Percentiles rank a stretch among this genome's conserved stretches.
Evolutionary conservation across 768 basidiomycete species (phyloP).

Genomic region (Xerocomellus intermedius): DNA sequence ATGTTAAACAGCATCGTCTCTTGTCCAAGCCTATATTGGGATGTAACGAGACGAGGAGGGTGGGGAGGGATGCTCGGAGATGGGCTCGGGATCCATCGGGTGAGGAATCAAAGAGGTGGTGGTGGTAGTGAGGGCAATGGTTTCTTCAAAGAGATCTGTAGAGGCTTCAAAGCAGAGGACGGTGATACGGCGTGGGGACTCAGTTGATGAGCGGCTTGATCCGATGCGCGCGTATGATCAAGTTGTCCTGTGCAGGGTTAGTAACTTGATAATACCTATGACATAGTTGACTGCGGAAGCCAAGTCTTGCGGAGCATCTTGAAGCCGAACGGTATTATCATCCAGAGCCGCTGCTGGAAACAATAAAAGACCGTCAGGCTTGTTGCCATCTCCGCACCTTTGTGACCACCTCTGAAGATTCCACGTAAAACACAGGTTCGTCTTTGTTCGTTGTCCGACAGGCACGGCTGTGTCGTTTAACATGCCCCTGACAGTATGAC

Average conservation of each 20-base stretch:
- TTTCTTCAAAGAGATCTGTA: conserved; percentile 54
- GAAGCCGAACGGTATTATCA: neutral
- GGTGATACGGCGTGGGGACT: conserved; percentile 30
- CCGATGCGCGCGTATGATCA: too few species aligned
- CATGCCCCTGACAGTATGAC: conserved; percentile 13
- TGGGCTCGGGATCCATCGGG: conserved; percentile 19
- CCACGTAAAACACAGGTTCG: neutral
- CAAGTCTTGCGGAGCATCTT: too few species aligned
- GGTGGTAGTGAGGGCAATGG: too few species aligned
- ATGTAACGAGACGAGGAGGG: conserved; percentile 54
- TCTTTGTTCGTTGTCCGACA: neutral
- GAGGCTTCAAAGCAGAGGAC: conserved; percentile 58
- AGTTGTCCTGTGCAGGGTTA: too few species aligned
- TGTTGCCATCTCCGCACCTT: neutral
- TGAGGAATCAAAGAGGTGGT: too few species aligned
- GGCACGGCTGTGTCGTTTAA: neutral
- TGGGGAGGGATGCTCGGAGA: too few species aligned
- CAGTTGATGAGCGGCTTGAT: neutral
- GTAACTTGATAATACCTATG: too few species aligned
- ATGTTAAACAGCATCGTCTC: conserved; percentile 7
- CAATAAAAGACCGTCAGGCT: neutral
- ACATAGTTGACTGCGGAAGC: conserved; percentile 3
- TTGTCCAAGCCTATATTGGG: conserved; percentile 47
- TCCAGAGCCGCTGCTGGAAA: neutral
- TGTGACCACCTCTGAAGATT: neutral